phyloP scores from a whole-genome alignment of 257 asterid species.

The Solanum peruvianum region DNA sequence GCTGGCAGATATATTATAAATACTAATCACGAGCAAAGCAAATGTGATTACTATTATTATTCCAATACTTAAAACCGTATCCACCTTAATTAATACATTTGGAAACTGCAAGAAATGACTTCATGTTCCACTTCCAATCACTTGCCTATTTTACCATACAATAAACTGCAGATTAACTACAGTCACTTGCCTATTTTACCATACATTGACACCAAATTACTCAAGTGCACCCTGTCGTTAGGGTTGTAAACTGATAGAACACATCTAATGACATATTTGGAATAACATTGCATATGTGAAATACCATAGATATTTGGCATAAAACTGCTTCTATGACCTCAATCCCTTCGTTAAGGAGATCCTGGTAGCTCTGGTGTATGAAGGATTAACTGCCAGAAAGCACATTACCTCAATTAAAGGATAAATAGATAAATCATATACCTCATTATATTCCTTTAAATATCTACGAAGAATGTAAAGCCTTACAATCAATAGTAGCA shows the following conservation, averaged over 20 bases:
- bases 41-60: not conserved
- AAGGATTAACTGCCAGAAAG: not conserved
- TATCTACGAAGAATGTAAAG: not conserved
- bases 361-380: too few relatives aligned
- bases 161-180: not conserved
- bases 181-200: not conserved
- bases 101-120: not conserved
- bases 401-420: not conserved
- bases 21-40: not conserved
- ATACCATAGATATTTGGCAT: not conserved
- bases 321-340: too few relatives aligned
- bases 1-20: not conserved
- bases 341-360: too few relatives aligned
- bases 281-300: not conserved
- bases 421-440: too few relatives aligned
- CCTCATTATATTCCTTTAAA: not conserved
- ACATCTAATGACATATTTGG: not conserved
- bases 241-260: not conserved
- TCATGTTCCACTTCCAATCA: not conserved
- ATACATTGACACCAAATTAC: too few relatives aligned
- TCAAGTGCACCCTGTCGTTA: not conserved
- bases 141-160: not conserved
- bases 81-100: not conserved
- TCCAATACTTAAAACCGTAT: not conserved
- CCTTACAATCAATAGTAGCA: constrained; percentile 19